Conservation (phyloP, 805 yeast species). For the Isabelozyma pseudorhagii region DNA sequence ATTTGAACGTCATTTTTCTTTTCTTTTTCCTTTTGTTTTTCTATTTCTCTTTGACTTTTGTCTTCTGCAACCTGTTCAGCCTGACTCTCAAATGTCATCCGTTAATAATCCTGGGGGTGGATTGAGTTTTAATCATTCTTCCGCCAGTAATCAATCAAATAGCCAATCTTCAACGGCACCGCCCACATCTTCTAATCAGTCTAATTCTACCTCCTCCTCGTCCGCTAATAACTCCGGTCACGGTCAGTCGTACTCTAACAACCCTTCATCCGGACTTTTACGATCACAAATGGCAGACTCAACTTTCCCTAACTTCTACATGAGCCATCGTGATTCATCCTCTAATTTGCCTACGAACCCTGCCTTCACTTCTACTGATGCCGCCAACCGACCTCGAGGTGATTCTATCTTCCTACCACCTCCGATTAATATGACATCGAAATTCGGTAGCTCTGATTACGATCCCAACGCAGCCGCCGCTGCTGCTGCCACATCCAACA, state of each 20-base stretch:
- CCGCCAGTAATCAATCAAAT: background rate
- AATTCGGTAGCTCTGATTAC: background rate
- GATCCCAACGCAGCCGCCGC: slow-evolving; percentile 8
- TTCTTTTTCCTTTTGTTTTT: background rate
- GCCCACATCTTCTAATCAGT: background rate
- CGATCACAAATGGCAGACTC: slow-evolving; percentile 8
- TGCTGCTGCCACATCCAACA: slow-evolving; percentile 8
- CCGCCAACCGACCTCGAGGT: slow-evolving; percentile 26
- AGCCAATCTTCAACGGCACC: background rate
- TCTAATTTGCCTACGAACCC: slow-evolving; percentile 1
- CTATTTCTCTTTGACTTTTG: background rate
- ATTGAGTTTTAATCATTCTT: background rate
- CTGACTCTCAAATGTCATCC: background rate
- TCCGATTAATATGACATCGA: slow-evolving; percentile 16
- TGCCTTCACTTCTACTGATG: background rate
- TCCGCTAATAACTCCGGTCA: background rate
- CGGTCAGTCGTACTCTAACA: background rate
- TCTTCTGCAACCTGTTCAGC: too few species aligned
- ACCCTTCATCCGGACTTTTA: background rate
- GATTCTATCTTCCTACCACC: slow-evolving; percentile 40
- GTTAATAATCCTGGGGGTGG: background rate
- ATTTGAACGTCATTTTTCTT: background rate
- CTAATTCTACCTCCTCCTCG: background rate
- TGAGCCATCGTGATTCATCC: slow-evolving; percentile 12
- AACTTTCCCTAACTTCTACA: slow-evolving; percentile 14